Percentiles rank a stretch among this genome's conserved stretches.
Evolutionary conservation across 2,329 filamentous ascomycete species (phyloP).

Genomic region (Endocalyx cinctus): DNA sequence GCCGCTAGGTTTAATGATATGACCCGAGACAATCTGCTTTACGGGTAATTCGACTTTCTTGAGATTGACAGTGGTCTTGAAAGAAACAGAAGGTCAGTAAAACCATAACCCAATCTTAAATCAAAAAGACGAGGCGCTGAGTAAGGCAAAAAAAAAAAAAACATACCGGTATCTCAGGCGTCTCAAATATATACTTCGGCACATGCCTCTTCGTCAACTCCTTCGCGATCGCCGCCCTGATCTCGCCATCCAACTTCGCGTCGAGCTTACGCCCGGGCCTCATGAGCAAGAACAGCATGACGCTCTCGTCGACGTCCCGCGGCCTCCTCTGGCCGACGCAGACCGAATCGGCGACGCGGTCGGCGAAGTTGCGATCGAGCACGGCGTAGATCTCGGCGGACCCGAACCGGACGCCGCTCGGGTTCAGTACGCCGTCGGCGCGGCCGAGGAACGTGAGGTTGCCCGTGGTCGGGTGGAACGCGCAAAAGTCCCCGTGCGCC

Average conservation of each 20-base stretch:
- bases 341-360: constrained; percentile 64
- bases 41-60: constrained; percentile 84
- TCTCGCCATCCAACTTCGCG: constrained; percentile 45
- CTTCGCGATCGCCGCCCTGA: constrained; percentile 61
- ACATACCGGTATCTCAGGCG: constrained; percentile 72
- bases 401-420: constrained; percentile 73
- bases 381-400: constrained; percentile 77
- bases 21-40: constrained; percentile 77
- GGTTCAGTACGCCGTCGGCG: constrained; percentile 76
- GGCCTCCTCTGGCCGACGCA: constrained; percentile 74
- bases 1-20: constrained; percentile 68
- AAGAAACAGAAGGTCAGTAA: not conserved
- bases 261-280: constrained; percentile 53
- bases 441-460: constrained; percentile 64
- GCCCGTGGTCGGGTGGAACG: constrained; percentile 62
- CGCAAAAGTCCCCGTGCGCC: constrained; percentile 80
- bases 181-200: constrained; percentile 74
- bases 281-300: constrained; percentile 54
- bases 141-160: not conserved
- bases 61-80: constrained; percentile 73
- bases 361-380: constrained; percentile 60
- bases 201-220: constrained; percentile 71
- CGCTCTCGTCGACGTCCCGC: constrained; percentile 47
- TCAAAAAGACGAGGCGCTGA: not conserved
- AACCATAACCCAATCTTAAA: too few relatives aligned